phyloP scores from a whole-genome alignment of 805 yeast species.

The Wickerhamiella cacticola region DNA sequence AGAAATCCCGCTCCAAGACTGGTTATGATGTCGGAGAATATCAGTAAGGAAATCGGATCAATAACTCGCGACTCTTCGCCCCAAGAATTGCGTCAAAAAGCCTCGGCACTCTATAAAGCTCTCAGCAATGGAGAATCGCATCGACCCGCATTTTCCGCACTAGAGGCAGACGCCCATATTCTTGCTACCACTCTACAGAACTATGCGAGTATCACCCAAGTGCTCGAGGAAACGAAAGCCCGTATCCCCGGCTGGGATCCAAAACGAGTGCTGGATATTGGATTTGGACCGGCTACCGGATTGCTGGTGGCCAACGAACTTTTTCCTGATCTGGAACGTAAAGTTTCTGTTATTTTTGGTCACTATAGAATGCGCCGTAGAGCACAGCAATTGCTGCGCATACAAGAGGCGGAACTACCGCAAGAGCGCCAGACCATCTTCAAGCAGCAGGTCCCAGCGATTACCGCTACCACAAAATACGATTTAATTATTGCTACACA shows the following conservation, averaged over 20 bases:
- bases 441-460: conserved; percentile 39
- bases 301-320: conserved; percentile 77
- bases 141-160: conserved; percentile 29
- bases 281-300: conserved; percentile 89
- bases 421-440: conserved; percentile 40
- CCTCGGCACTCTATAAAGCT: conserved; percentile 42
- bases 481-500: conserved; percentile 78
- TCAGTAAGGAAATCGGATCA: conserved; percentile 49
- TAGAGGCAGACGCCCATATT: conserved; percentile 59
- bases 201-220: conserved; percentile 58
- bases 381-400: conserved; percentile 62
- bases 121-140: conserved; percentile 46
- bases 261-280: conserved; percentile 56
- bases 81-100: conserved; percentile 48
- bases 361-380: conserved; percentile 61
- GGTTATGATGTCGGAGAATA: conserved; percentile 41
- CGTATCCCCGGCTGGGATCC: conserved; percentile 48
- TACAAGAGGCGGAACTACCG: conserved; percentile 25
- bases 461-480: conserved; percentile 37
- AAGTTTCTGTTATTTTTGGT: conserved; percentile 65
- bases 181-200: conserved; percentile 72
- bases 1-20: conserved; percentile 40
- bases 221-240: conserved; percentile 50
- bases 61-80: conserved; percentile 56
- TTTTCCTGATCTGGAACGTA: conserved; percentile 51